Conservation (phyloP, 2,329 filamentous ascomycete genomes). For the Arthroderma sp. region DNA sequence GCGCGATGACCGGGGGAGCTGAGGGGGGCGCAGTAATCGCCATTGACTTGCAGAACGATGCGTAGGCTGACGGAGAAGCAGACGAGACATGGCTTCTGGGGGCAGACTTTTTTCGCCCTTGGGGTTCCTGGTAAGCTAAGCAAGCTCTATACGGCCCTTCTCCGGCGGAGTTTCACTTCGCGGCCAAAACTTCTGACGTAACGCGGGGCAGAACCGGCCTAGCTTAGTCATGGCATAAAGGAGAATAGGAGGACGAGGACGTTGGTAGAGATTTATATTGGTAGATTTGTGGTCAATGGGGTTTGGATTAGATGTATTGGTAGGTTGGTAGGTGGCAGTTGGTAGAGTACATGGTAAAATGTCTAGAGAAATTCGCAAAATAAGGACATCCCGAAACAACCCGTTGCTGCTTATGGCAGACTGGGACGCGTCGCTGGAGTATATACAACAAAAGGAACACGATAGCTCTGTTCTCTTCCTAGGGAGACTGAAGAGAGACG, state of each 20-base stretch:
- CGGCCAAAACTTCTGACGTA: not conserved
- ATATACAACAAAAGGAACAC: not conserved
- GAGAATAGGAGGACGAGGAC: too few relatives aligned
- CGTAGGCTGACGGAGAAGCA: not conserved
- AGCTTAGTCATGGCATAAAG: not conserved
- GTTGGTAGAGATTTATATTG: too few relatives aligned
- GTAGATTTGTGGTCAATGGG: too few relatives aligned
- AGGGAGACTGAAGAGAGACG: too few relatives aligned
- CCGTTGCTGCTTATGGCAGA: not conserved
- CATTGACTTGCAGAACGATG: not conserved
- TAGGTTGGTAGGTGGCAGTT: not conserved
- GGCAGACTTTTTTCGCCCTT: not conserved
- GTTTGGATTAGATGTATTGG: too few relatives aligned
- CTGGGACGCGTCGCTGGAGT: not conserved
- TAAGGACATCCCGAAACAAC: constrained; percentile 3
- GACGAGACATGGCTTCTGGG: not conserved
- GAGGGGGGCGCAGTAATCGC: not conserved
- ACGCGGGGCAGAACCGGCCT: not conserved
- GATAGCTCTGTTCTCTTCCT: too few relatives aligned
- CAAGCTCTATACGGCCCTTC: not conserved
- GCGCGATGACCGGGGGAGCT: not conserved
- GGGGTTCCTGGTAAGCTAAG: not conserved
- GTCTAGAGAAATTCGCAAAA: not conserved
- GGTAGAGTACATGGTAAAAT: constrained; percentile 1
- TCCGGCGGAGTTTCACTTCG: not conserved